Base-by-base conservation (phyloP, 345 rosid genomes). In the Excoecaria agallocha region DNA sequence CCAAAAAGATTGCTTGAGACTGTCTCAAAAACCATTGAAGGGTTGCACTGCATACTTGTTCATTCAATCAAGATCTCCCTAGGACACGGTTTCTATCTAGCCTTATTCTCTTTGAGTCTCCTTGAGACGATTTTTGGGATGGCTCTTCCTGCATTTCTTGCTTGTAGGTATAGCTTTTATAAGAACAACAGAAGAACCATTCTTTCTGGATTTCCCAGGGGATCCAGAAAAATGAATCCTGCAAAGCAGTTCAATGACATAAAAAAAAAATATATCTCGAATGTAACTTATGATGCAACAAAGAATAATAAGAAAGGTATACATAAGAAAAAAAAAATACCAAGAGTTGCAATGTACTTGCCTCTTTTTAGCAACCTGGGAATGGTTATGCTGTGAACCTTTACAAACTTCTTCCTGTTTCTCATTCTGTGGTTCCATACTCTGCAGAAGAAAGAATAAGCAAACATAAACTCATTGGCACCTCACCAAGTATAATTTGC, bases 351-450 rank as follows among this genome's bases (percentile, higher is more conserved):
- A 77, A 11, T 62, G 61, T 56, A 76, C 89, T 87, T 80, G 72
- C 93, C 91, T 87, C 59, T 65, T 83, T 72, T 74, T 78, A 25
- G 78, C 76, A 79, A 81, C 77, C 76, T 79, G 84, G 76, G 70
- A 69, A 8, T 64, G 72, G 66, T 83, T 81, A 59, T 82, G 79
- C 8, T 71, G 69, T 59, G 77, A 73, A 66, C 78, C 85, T 72
- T 79, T 81, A 55, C 39, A 37, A 67, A 54, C 71, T 71, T 83
- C 85, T 74, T 80, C 81, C 46, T 12, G 63, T 16, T 66, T 76
- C 45, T 76, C 68, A 56, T 60, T 73, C 25, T 70, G 82, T 49
- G 54, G 75, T 70, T 74, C 76, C 81, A 74, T 79, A 68, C 19
- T 84, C 86, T 79, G 76, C 76, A 80, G 10, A 69, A 58, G 69